Conservation (phyloP, 108 stramenopile genomes). For the Parietichytrium sp. region DNA sequence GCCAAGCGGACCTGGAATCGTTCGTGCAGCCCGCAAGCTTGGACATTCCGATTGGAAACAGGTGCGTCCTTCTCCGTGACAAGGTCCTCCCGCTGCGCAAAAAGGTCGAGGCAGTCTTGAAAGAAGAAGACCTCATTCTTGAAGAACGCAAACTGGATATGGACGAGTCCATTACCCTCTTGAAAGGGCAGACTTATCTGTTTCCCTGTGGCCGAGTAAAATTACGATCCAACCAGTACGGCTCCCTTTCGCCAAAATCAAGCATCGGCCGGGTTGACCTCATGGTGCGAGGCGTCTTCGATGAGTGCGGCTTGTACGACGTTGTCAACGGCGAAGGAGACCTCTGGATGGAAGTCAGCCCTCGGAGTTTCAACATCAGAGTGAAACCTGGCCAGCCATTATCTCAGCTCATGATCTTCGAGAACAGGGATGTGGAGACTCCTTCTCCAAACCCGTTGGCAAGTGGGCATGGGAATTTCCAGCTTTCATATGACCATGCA, state of each 20-base stretch:
- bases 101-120: not conserved
- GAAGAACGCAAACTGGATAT: not conserved
- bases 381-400: not conserved
- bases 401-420: conserved; percentile 34
- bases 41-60: not conserved
- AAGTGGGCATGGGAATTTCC: not conserved
- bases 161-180: not conserved
- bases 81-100: conserved; percentile 17
- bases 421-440: not conserved
- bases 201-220: not conserved
- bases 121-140: conserved; percentile 2
- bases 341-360: conserved; percentile 30
- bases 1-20: too few relatives aligned
- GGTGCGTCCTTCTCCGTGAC: not conserved
- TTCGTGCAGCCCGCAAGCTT: conserved; percentile 31
- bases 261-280: conserved; percentile 34
- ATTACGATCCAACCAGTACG: not conserved
- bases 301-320: conserved; percentile 4
- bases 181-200: conserved; percentile 29
- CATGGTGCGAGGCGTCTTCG: conserved; percentile 26
- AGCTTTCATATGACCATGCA: not conserved
- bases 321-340: conserved; percentile 6
- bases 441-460: not conserved
- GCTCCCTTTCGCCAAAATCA: conserved; percentile 22
- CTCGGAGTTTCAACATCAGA: conserved; percentile 19